Evolutionary conservation across 768 basidiomycete genomes (phyloP).

Genomic region (Gymnopilus junonius): DNA sequence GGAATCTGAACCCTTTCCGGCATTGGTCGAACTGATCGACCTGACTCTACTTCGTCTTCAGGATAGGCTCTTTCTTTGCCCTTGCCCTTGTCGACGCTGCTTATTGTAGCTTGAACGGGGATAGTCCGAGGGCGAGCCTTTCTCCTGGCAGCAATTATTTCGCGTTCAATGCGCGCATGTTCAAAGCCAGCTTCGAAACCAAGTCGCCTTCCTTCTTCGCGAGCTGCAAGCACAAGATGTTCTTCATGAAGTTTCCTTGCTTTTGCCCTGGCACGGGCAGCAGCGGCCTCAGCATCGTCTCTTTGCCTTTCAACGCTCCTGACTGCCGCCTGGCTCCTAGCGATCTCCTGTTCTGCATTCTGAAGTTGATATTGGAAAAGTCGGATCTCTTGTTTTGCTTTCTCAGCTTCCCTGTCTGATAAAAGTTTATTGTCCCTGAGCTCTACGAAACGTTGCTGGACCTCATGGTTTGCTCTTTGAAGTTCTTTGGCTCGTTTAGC

Average conservation of each 20-base stretch:
- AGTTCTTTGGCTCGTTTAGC: slow-evolving; percentile 37
- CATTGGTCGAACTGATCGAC: not conserved
- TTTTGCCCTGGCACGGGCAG: slow-evolving; percentile 51
- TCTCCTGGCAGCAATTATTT: slow-evolving; percentile 21
- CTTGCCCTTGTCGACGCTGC: slow-evolving; percentile 16
- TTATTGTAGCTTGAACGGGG: slow-evolving; percentile 1
- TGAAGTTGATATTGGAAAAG: slow-evolving; percentile 44
- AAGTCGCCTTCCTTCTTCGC: slow-evolving; percentile 60
- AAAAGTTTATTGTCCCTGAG: slow-evolving; percentile 40
- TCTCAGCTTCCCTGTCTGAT: slow-evolving; percentile 42
- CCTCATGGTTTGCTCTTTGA: slow-evolving; percentile 37
- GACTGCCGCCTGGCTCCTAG: slow-evolving; percentile 53
- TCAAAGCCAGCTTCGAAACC: slow-evolving; percentile 55
- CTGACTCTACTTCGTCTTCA: not conserved
- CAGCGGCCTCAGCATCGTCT: slow-evolving; percentile 61
- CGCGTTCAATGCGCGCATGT: slow-evolving; percentile 37
- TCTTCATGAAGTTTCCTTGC: slow-evolving; percentile 57
- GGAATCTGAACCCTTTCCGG: not conserved
- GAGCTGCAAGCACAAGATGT: slow-evolving; percentile 52
- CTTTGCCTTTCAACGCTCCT: slow-evolving; percentile 53
- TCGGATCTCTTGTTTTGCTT: slow-evolving; percentile 39
- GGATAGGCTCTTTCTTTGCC: slow-evolving; percentile 10
- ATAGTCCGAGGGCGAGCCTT: slow-evolving; percentile 5
- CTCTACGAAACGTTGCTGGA: slow-evolving; percentile 34
- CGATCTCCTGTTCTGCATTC: slow-evolving; percentile 52